Base-by-base conservation (phyloP, 2,329 filamentous ascomycete genomes). In the Dactylellina haptotyla region DNA sequence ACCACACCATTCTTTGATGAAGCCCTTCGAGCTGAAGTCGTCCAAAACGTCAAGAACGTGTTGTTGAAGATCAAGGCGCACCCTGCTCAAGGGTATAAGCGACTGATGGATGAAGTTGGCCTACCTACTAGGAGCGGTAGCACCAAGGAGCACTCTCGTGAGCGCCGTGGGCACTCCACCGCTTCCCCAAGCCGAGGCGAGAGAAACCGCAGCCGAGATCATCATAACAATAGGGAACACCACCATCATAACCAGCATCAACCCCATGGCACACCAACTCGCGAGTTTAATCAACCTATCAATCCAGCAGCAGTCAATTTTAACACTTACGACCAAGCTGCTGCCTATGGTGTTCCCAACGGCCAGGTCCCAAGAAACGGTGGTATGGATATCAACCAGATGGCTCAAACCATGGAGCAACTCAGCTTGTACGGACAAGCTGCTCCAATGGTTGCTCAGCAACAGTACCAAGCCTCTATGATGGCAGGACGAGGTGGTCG, bases 1-100 rank as follows among this genome's bases (percentile, higher is more conserved):
- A 98, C 95, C 0, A 98, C 93, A 5, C 95, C 95, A 0, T 98
- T 97, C 86, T 93, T 98, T 76, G 95, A 99, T 76, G 95, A 99
- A 80, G 88, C 85, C 58, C 93, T 97, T 80, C 90, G 95, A 51
- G 84, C 86, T 48, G 91, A 97, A 78, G 93, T 97, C 20, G 88
- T 97, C 3, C 92, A 97, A 79, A 97, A 93, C 69, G 92, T 99
- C 57, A 92, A 94, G 79, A 92, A 88, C 78, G 93, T 98, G 39
- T 85, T 99, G 32, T 83, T 94, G 32, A 90, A 90, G 78, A 89
- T 98, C 81, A 97, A 97, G 83, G 94, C 93, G 4, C 92, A 96
- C 79, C 92, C 95, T 14, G 90, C 89, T 75, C 95, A 98, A 82
- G 95, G 95, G 58, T 99, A 99, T 84, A 99, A 98, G 85, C 90